Base-by-base conservation (phyloP, 2,329 filamentous ascomycete genomes). In the Dryadomyces quercivorus region DNA sequence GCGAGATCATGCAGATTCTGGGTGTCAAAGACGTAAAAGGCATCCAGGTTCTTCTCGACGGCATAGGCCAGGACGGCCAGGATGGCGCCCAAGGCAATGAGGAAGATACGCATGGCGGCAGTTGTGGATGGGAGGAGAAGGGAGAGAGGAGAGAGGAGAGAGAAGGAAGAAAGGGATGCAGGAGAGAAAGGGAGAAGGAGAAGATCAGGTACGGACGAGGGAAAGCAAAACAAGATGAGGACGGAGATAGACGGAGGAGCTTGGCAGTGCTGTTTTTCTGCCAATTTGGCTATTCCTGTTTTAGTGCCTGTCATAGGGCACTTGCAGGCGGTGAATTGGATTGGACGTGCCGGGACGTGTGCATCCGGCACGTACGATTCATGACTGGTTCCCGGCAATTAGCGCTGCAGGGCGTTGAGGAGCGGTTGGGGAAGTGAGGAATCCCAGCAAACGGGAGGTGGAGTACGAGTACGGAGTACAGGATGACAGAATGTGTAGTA, bases 21-120 rank as follows among this genome's bases (percentile, higher is more conserved):
- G 2, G 78, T 78, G 53, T 82, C 72, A 69, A 94, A 91, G 68
- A 93, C 80, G 76, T 90, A 93, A 73, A 91, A 83, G 56, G 67
- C 69, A 58, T 80, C 72, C 55, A 81, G 70, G 67, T 79, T 78
- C 62, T 75, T 72, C 67, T 85, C 81, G 44, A 82, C 65, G 57
- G 76, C 62, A 68, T 77, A 78, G 62, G 76, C 70, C 54, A 81
- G 61, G 8, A 76, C 74, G 13, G 75, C 70, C 53, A 84, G 65
- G 58, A 82, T 62, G 54, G 75, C 80, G 52, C 81, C 68, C 49
- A 81, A 61, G 53, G 26, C 26, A 31, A 82, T 62, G 51, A 75
- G 75, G 58, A 83, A 62, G 59, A 78, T 65, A 40, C 44, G 60
- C 59, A 61, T 61, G 53, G 22, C n/a, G 51, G 38, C n/a, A 31